These are phyloP conservation scores for Angomonas deanei DNA, from an alignment of 208 protist genomes.

Conservation along the genomic window DNA sequence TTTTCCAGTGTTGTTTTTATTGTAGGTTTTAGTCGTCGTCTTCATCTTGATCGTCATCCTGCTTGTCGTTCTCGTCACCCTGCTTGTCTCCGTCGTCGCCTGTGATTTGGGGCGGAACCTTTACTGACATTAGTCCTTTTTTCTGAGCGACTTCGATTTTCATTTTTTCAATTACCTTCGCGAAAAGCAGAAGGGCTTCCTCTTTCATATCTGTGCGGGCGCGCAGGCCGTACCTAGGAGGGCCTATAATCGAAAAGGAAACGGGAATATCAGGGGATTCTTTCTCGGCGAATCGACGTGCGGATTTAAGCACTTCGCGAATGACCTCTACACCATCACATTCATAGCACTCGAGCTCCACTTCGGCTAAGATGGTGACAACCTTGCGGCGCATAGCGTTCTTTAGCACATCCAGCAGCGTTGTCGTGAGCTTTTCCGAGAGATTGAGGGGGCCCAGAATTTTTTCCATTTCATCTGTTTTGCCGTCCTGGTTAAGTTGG, in stretches of 20 bases:
- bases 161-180: conserved; percentile 88
- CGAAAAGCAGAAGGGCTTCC: conserved; percentile 86
- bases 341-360: conserved; percentile 97
- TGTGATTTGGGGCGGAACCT: conserved; percentile 84
- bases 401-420: conserved; percentile 81
- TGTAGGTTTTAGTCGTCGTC: conserved; percentile 46
- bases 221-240: conserved; percentile 94
- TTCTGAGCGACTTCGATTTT: conserved; percentile 83
- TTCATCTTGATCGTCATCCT: conserved; percentile 74
- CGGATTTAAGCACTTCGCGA: conserved; percentile 91
- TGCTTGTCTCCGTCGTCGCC: conserved; percentile 47
- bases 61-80: conserved; percentile 40
- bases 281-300: conserved; percentile 75
- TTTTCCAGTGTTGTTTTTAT: background rate
- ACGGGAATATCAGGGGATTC: conserved; percentile 69
- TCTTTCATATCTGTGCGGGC: conserved; percentile 92
- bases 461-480: conserved; percentile 33
- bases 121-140: conserved; percentile 23
- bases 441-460: conserved; percentile 73
- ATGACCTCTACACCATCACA: conserved; percentile 98
- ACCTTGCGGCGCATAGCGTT: conserved; percentile 70
- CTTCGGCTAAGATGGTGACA: conserved; percentile 92
- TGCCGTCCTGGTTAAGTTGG: conserved; percentile 25
- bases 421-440: conserved; percentile 43
- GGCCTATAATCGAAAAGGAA: conserved; percentile 93